Percentiles rank a stretch among this genome's conserved stretches.
phyloP scores from a whole-genome alignment of 2,329 filamentous ascomycete species.

The Cryphonectria naterciae region DNA sequence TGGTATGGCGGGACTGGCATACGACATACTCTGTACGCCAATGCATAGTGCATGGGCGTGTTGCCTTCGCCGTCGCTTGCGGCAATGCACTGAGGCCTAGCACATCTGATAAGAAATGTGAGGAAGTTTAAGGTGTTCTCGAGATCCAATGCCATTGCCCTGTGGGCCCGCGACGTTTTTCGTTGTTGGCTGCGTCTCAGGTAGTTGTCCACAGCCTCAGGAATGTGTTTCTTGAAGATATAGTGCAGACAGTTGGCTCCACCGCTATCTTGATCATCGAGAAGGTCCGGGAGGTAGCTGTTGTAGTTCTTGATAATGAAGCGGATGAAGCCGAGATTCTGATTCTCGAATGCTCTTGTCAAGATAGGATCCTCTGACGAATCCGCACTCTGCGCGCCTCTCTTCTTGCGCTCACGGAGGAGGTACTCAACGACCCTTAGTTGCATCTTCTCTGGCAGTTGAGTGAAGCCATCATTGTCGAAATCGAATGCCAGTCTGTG shows the following conservation, averaged over 20 bases:
- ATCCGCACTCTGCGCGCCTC: not conserved
- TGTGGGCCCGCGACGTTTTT: not conserved
- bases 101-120: not conserved
- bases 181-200: not conserved
- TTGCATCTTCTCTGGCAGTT: not conserved
- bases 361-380: slow-evolving; percentile 1
- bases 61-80: not conserved
- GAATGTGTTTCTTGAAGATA: slow-evolving; percentile 8
- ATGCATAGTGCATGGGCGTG: slow-evolving; percentile 8
- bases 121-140: not conserved
- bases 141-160: too few species aligned
- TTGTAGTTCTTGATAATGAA: not conserved
- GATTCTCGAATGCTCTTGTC: not conserved
- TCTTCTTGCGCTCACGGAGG: not conserved
- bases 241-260: slow-evolving; percentile 13
- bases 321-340: not conserved
- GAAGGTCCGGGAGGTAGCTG: not conserved
- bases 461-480: not conserved
- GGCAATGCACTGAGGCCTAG: not conserved
- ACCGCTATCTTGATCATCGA: not conserved
- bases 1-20: not conserved
- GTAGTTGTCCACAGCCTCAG: not conserved
- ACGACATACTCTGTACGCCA: slow-evolving; percentile 9
- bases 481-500: slow-evolving; percentile 4
- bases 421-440: not conserved